Evolutionary conservation across 768 basidiomycete species (phyloP).

Genomic region (Tylopilus sp.): DNA sequence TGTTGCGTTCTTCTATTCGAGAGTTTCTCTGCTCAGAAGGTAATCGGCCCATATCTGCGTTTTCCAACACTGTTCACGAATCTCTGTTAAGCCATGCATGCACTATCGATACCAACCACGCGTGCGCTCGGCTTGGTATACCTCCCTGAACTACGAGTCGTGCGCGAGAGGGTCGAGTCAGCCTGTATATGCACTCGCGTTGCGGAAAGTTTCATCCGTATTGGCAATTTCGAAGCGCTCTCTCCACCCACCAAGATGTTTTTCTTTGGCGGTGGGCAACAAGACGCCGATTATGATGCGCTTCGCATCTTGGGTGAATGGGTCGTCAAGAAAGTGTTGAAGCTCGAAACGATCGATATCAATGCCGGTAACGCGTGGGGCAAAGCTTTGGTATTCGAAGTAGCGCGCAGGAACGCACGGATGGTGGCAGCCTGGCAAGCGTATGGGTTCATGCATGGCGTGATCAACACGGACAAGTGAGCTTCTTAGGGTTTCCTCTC

Average conservation of each 20-base stretch:
- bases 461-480: slow-evolving; percentile 96
- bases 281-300: slow-evolving; percentile 69
- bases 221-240: slow-evolving; percentile 87
- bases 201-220: slow-evolving; percentile 87
- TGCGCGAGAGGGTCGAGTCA: slow-evolving; percentile 69
- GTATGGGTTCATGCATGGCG: slow-evolving; percentile 92
- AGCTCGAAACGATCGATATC: slow-evolving; percentile 38
- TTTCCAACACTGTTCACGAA: slow-evolving; percentile 34
- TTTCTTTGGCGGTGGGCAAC: slow-evolving; percentile 78
- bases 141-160: slow-evolving; percentile 68
- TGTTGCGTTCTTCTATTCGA: slow-evolving; percentile 89
- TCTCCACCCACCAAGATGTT: slow-evolving; percentile 62
- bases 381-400: slow-evolving; percentile 68
- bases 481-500: slow-evolving; percentile 13
- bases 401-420: slow-evolving; percentile 76
- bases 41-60: background rate
- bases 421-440: slow-evolving; percentile 98
- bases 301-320: slow-evolving; percentile 75
- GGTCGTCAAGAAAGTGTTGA: slow-evolving; percentile 61
- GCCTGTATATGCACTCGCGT: slow-evolving; percentile 77
- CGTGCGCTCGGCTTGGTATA: slow-evolving; percentile 79
- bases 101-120: slow-evolving; percentile 84
- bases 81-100: slow-evolving; percentile 57
- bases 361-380: slow-evolving; percentile 62
- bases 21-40: slow-evolving; percentile 95